Conservation (phyloP, 768 basidiomycete genomes). For the Melanogaster broomeanus region DNA sequence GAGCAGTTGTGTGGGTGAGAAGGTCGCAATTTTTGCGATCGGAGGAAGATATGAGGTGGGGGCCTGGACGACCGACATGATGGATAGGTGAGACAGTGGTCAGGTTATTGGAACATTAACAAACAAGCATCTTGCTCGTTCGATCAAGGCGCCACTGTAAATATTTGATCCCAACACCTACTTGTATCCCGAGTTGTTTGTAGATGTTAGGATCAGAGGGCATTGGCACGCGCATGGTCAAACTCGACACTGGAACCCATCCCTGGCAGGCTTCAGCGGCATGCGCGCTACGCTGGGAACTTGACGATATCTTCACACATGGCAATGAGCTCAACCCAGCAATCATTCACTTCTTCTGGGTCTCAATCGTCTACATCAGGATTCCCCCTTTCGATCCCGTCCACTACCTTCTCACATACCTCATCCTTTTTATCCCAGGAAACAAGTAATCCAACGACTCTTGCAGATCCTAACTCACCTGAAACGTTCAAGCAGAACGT, state of each 20-base stretch:
- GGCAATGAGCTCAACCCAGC: slow-evolving; percentile 13
- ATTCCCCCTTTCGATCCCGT: slow-evolving; percentile 19
- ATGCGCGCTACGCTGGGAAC: no score
- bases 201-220: background rate
- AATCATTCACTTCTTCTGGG: slow-evolving; percentile 7
- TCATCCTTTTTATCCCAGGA: slow-evolving; percentile 32
- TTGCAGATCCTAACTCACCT: slow-evolving; percentile 57
- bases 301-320: no score
- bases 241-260: no score
- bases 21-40: slow-evolving; percentile 43
- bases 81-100: no score
- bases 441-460: slow-evolving; percentile 13
- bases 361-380: slow-evolving; percentile 18
- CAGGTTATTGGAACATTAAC: background rate
- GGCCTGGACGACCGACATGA: slow-evolving; percentile 21
- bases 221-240: background rate
- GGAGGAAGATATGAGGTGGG: slow-evolving; percentile 60
- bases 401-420: slow-evolving; percentile 9
- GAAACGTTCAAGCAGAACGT: slow-evolving; percentile 64
- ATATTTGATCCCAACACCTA: background rate
- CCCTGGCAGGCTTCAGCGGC: no score
- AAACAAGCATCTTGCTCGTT: background rate
- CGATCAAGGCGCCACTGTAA: no score
- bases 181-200: background rate
- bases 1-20: slow-evolving; percentile 39